Base-by-base conservation (phyloP, 495 filamentous ascomycete species). In the Pseudevernia furfuracea region DNA sequence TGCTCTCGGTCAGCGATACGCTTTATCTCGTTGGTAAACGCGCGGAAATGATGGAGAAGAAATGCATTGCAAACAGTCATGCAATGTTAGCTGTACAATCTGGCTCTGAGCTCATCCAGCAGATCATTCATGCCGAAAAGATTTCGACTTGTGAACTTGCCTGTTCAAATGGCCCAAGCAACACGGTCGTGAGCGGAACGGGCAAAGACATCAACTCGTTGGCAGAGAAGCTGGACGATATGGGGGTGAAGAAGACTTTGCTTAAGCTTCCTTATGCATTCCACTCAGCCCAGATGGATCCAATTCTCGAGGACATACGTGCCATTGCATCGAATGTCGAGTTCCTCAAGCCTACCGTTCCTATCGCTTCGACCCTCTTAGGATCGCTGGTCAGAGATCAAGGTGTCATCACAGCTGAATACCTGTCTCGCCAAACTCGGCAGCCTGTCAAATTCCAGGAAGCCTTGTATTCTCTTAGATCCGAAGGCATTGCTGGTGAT, bases 241-340 rank as follows among this genome's bases (percentile, higher is more conserved):
- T 66, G 4, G 71, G 71, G 14, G 32, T 70, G 21, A 70, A 71
- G 58, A 66, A 49, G 10, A 67, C 62, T 23, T 44, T 62, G 39
- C 61, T 73, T 4, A 38, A 70, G 21, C 59, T 71, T 15, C 85
- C 85, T 28, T 90, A 82, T 64, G 88, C 87, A 9, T 91, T 89
- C 77, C 88, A 91, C 72, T 87, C 88, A 1, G 75, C 79, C 1
- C 88, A 90, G 67, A 80, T 89, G 21, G 85, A 90, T 43, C 77
- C 84, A n/a, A 85, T 90, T n/a, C 69, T 89, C 12, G 80, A 83
- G 10, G 78, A 81, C 0, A 87, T 89, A 44, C 81, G 87, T 68
- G 72, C 70, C 23, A 71, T 84, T 37, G 82, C 84, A 7, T 69
- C 69, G n/a, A 74, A 76, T 21, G 78, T 89, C 34, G 73, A 41